These are phyloP conservation scores for Alternaria arbusti DNA, from an alignment of 2,329 filamentous ascomycete species.

Conservation along the genomic window DNA sequence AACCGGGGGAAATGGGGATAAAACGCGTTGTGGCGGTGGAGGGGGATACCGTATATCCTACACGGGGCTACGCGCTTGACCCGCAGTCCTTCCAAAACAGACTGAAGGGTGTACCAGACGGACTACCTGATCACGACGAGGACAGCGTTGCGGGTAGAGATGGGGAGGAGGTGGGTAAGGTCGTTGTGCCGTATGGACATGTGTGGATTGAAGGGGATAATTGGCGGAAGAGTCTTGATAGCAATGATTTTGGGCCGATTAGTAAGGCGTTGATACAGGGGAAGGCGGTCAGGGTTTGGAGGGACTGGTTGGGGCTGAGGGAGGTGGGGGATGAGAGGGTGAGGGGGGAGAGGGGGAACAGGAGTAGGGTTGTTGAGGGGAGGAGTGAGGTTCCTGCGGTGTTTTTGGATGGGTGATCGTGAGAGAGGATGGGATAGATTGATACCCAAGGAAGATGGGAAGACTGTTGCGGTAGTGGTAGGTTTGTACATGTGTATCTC, in stretches of 20 bases:
- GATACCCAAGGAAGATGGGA: background rate
- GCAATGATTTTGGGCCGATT: slow-evolving; percentile 88
- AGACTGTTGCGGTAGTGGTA: background rate
- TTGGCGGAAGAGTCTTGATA: slow-evolving; percentile 75
- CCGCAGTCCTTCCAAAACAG: slow-evolving; percentile 6
- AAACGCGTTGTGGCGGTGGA: slow-evolving; percentile 85
- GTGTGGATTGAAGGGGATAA: slow-evolving; percentile 97
- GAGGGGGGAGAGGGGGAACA: slow-evolving; percentile 48
- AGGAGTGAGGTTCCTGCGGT: slow-evolving; percentile 24
- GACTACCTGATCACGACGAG: slow-evolving; percentile 31
- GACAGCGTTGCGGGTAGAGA: slow-evolving; percentile 20
- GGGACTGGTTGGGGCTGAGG: slow-evolving; percentile 58
- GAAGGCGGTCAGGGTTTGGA: slow-evolving; percentile 73
- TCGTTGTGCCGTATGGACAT: slow-evolving; percentile 80
- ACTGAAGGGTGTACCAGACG: slow-evolving; percentile 33
- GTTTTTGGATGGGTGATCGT: slow-evolving; percentile 19
- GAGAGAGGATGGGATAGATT: slow-evolving; percentile 15
- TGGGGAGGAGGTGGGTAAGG: slow-evolving; percentile 28
- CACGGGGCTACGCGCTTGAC: slow-evolving; percentile 55
- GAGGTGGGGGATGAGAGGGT: slow-evolving; percentile 60
- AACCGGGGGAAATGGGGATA: slow-evolving; percentile 72
- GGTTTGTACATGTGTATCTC: slow-evolving; percentile 10
- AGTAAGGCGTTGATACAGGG: slow-evolving; percentile 77
- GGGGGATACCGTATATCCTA: slow-evolving; percentile 72
- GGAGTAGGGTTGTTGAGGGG: slow-evolving; percentile 50